Base-by-base conservation (phyloP, 176 grass and related monocot genomes). In the Phragmites australis region DNA sequence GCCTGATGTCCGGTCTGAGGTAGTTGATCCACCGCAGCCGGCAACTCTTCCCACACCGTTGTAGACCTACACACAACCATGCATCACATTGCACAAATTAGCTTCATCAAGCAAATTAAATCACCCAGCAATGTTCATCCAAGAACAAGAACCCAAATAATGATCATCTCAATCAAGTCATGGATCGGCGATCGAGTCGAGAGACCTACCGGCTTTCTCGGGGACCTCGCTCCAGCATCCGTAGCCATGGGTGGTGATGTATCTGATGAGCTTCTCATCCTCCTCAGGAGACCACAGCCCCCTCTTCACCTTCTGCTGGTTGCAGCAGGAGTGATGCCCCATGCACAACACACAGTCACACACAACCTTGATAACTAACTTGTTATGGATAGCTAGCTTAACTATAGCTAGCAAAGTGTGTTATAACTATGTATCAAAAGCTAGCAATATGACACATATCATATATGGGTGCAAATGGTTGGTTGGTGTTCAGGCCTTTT, bases 271-370 rank as follows among this genome's bases (percentile, higher is more conserved):
- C 86, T 99, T 99, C 79, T 99, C 97, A 44, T 99, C 97, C 43
- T 99, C 97, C 90, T 96, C 97, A 30, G 97, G 97, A 47, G 97
- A 99, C 97, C 97, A 99, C 31, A 99, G 79, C 2, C 97, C 97
- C 79, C 97, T 93, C 78, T 99, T 99, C 48, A 99, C 97, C 86
- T 99, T 99, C 77, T 99, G 97, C 84, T 99, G 97, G 78, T 96
- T 99, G 85, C 97, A 99, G 90, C 97, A 99, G 25, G 97, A 91
- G 62, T 99, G 97, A 65, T 99, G 97, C 83, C 97, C 97, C 97
- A 99, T 97, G 65, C 59, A 72, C 41, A 65, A 30, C 49, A 52
- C 64, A 53, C 66, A 85, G 74, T 81, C 84, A 15, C 74, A 32
- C 81, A 59, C 80, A 15, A 65, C 45, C 72, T 37, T 22, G 32